Percentiles rank a stretch among this genome's conserved stretches.
These are phyloP conservation scores for Bimuria novae-zelandiae DNA, from an alignment of 2,329 filamentous ascomycete genomes.

Conservation along the genomic window DNA sequence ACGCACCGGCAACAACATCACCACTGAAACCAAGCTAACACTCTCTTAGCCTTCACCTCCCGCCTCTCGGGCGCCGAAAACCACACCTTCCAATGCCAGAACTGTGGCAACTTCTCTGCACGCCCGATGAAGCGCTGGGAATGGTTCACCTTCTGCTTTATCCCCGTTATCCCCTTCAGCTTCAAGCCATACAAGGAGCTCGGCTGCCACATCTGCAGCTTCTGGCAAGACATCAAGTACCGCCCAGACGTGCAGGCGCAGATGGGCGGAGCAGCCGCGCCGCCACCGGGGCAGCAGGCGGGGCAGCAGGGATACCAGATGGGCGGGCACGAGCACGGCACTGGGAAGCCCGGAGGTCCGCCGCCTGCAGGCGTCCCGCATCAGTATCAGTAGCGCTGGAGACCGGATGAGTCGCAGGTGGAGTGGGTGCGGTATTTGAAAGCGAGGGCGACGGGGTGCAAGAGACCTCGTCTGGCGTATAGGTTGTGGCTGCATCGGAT, in stretches of 20 bases:
- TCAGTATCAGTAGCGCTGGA: conserved; percentile 24
- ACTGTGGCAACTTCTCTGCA: conserved; percentile 56
- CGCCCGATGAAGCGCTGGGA: conserved; percentile 54
- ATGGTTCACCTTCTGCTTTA: conserved; percentile 81
- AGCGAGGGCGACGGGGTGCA: not conserved
- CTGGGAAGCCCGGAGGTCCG: conserved; percentile 10
- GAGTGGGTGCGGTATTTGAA: not conserved
- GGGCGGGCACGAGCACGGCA: conserved; percentile 22
- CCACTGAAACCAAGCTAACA: conserved; percentile 6
- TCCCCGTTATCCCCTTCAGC: conserved; percentile 74
- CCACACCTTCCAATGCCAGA: conserved; percentile 57
- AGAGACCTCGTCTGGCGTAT: not conserved
- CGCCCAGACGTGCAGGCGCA: conserved; percentile 44
- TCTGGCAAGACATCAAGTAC: conserved; percentile 64
- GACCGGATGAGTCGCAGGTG: too few relatives aligned
- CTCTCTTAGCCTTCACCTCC: conserved; percentile 50
- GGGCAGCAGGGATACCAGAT: conserved; percentile 30
- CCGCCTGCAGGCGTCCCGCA: conserved; percentile 30
- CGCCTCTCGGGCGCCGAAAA: conserved; percentile 54
- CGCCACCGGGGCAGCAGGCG: conserved; percentile 5
- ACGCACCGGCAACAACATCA: too few relatives aligned
- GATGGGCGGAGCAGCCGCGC: conserved; percentile 21
- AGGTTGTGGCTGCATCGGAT: not conserved
- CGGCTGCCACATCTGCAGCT: conserved; percentile 75
- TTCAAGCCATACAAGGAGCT: conserved; percentile 64